These are phyloP conservation scores for Hymenoscyphus fraxineus DNA, from an alignment of 2,329 filamentous ascomycete species.

Conservation along the genomic window DNA sequence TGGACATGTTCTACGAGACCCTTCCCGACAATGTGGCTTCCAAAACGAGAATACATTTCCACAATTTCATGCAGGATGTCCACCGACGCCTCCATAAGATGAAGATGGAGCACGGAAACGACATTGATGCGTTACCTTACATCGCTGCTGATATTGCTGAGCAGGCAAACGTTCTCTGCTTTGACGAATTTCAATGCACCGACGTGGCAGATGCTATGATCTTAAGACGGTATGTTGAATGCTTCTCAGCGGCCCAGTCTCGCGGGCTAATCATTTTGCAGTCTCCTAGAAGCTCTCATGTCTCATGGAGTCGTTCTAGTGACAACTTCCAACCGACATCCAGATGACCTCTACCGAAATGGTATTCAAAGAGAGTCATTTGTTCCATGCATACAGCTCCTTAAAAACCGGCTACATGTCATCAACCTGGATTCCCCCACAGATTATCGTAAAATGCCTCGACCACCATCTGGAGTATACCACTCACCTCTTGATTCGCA, in stretches of 20 bases:
- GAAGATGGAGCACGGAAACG: slow-evolving; percentile 84
- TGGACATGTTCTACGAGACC: slow-evolving; percentile 97
- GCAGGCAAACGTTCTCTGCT: slow-evolving; percentile 81
- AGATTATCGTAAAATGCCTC: slow-evolving; percentile 94
- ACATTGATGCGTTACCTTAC: slow-evolving; percentile 86
- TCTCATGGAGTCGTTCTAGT: slow-evolving; percentile 94
- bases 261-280: slow-evolving; percentile 27
- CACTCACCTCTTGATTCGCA: slow-evolving; percentile 79
- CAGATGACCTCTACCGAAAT: slow-evolving; percentile 95
- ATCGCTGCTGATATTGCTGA: slow-evolving; percentile 93
- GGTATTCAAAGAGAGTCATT: slow-evolving; percentile 95
- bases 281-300: slow-evolving; percentile 86
- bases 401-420: slow-evolving; percentile 78
- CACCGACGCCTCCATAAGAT: slow-evolving; percentile 86
- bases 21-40: slow-evolving; percentile 72
- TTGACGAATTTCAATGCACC: slow-evolving; percentile 98
- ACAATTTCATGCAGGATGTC: slow-evolving; percentile 99
- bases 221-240: slow-evolving; percentile 59
- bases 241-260: not conserved
- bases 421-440: slow-evolving; percentile 94
- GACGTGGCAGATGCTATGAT: slow-evolving; percentile 99
- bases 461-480: slow-evolving; percentile 90
- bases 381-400: slow-evolving; percentile 87
- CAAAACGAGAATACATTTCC: slow-evolving; percentile 94
- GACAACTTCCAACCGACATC: slow-evolving; percentile 95